These are phyloP conservation scores for Biscogniauxia mediterranea DNA, from an alignment of 2,329 filamentous ascomycete genomes.

Conservation along the genomic window DNA sequence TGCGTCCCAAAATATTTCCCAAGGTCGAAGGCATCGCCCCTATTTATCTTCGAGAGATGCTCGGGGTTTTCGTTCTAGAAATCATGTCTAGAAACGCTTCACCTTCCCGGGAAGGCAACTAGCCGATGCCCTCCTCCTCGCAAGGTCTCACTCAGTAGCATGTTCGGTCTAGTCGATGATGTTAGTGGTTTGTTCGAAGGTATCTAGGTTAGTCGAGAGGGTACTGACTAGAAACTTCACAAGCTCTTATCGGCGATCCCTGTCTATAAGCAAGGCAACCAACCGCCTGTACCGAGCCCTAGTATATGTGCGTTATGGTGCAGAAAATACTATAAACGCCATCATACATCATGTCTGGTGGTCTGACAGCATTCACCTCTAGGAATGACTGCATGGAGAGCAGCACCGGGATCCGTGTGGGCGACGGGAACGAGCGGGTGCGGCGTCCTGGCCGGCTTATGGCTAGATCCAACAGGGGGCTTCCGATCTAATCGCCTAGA, in stretches of 20 bases:
- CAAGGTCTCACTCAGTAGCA: conserved; percentile 23
- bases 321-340: conserved; percentile 8
- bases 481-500: not conserved
- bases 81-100: conserved; percentile 12
- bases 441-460: not conserved
- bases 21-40: conserved; percentile 16
- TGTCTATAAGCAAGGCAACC: conserved; percentile 5
- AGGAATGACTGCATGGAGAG: not conserved
- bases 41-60: conserved; percentile 26
- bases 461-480: not conserved
- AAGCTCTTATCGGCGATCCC: conserved; percentile 18
- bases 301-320: conserved; percentile 4
- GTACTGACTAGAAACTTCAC: conserved; percentile 13
- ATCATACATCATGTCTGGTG: conserved; percentile 10
- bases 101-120: conserved; percentile 15
- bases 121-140: conserved; percentile 16
- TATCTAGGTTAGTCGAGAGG: conserved; percentile 13
- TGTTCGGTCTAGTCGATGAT: conserved; percentile 20
- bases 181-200: conserved; percentile 10
- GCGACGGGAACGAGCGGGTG: not conserved
- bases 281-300: conserved; percentile 7
- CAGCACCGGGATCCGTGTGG: not conserved
- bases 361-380: not conserved
- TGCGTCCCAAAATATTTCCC: conserved; percentile 9
- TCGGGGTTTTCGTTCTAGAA: conserved; percentile 12